Conservation (phyloP, 176 grass and related monocot species). For the Secale cereale region DNA sequence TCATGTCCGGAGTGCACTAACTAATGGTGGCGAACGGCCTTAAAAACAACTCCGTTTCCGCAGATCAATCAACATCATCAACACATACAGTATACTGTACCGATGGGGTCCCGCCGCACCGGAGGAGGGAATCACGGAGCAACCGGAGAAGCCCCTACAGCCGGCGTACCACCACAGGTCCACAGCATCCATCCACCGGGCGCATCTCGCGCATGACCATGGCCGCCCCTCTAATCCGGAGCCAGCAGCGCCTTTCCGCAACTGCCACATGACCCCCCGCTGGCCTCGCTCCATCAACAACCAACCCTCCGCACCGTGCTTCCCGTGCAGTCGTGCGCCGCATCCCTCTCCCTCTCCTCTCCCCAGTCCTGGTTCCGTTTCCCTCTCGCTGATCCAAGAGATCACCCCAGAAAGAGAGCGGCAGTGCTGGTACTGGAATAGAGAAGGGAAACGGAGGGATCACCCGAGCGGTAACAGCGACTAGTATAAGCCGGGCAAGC, state of each 20-base stretch:
- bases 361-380: background rate
- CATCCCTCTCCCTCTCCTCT: background rate
- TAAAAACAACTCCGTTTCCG: background rate
- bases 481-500: constrained; percentile 2
- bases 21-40: background rate
- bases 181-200: background rate
- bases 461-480: background rate
- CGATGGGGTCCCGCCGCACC: too few relatives aligned
- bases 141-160: background rate
- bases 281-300: background rate
- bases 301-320: background rate
- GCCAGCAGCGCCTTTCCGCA: constrained; percentile 23
- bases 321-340: constrained; percentile 19
- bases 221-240: background rate
- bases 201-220: background rate
- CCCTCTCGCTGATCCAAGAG: background rate
- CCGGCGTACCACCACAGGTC: background rate
- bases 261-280: constrained; percentile 40
- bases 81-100: too few relatives aligned
- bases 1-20: background rate
- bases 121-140: background rate
- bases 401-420: background rate
- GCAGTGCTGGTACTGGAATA: background rate
- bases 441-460: background rate
- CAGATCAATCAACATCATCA: background rate